Base-by-base conservation (phyloP, 2,329 filamentous ascomycete species). In the Fusarium anthophilum region DNA sequence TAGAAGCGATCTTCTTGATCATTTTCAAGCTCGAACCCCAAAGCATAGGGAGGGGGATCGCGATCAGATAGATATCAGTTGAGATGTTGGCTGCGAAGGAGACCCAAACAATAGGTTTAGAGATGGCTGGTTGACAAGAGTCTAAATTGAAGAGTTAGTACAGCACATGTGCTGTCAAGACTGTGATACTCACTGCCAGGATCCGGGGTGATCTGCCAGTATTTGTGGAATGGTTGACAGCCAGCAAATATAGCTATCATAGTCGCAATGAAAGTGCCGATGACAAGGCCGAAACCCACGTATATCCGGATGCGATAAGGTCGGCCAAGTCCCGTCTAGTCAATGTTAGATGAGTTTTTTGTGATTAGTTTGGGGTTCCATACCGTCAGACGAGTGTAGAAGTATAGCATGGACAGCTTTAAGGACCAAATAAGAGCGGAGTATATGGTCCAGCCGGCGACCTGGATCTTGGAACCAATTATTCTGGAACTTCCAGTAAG, bases 141-240 rank as follows among this genome's bases (percentile, higher is more conserved):
- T 86, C 85, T 85, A 56, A 51, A 35, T 56, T 24, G 63, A 41
- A 38, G 13, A 38, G 66, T 63, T 62, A 65, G 58, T 14, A 18
- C 15, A 18, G 8, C 6, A 13, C 9, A 2, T 26, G n/a, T 38
- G 22, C 8, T 13, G 8, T 4, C 14, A 13, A 22, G n/a, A 15
- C 2, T 22, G 20, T 15, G 10, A 50, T 20, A 82, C 86, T 74
- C 76, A 88, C 86, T 86, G 8, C 88, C 88, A 10, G 88, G 88
- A 43, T 90, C 78, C 0, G 89, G 89, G 48, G 85, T 82, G n/a
- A 91, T 88, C 76, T 90, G 88, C 88, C 88, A 91, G 70, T 89
- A 87, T 37, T 84, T 84, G 26, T 81, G 69, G 47, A 90, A 84
- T 0, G 88, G 88, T 28, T 81, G 81, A 66, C 89, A 91, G 5